Evolutionary conservation across 805 yeast species (phyloP).

Genomic region (Komagataella pastoris): DNA sequence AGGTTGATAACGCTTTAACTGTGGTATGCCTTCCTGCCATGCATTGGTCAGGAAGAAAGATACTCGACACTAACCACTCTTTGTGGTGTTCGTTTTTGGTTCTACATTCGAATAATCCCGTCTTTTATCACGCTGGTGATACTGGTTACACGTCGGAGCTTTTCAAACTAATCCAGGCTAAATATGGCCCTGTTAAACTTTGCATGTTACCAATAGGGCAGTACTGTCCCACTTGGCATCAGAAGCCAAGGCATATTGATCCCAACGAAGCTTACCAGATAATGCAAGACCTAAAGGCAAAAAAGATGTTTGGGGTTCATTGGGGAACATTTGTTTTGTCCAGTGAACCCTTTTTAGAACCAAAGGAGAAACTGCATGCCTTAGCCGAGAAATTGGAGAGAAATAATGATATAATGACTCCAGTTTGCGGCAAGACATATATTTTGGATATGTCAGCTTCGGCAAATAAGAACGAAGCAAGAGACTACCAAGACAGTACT

Average conservation of each 20-base stretch:
- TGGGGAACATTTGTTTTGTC: conserved; percentile 94
- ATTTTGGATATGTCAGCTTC: conserved; percentile 26
- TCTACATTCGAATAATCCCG: conserved; percentile 49
- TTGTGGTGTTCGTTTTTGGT: conserved; percentile 85
- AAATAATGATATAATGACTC: conserved; percentile 35
- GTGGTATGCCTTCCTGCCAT: conserved; percentile 85
- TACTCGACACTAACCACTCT: conserved; percentile 69
- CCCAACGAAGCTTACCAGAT: conserved; percentile 69
- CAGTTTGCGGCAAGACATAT: conserved; percentile 66
- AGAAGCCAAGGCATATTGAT: conserved; percentile 74
- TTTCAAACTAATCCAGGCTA: conserved; percentile 50
- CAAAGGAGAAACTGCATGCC: conserved; percentile 43
- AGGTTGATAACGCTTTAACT: conserved; percentile 38
- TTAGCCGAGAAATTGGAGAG: conserved; percentile 29
- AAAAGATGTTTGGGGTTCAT: conserved; percentile 73
- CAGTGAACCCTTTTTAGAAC: conserved; percentile 80
- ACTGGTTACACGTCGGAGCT: conserved; percentile 78
- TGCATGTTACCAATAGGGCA: conserved; percentile 90
- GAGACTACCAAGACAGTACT: conserved; percentile 6
- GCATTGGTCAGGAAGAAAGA: conserved; percentile 91
- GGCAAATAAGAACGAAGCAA: conserved; percentile 6
- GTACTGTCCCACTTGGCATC: conserved; percentile 92
- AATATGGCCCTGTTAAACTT: conserved; percentile 49
- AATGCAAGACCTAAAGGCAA: conserved; percentile 45
- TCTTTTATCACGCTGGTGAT: conserved; percentile 88